A percentile compares a stretch with the other conserved stretches of the same genome.
Conservation (phyloP, 2,329 filamentous ascomycete genomes). For the Fusarium verticillioides region DNA sequence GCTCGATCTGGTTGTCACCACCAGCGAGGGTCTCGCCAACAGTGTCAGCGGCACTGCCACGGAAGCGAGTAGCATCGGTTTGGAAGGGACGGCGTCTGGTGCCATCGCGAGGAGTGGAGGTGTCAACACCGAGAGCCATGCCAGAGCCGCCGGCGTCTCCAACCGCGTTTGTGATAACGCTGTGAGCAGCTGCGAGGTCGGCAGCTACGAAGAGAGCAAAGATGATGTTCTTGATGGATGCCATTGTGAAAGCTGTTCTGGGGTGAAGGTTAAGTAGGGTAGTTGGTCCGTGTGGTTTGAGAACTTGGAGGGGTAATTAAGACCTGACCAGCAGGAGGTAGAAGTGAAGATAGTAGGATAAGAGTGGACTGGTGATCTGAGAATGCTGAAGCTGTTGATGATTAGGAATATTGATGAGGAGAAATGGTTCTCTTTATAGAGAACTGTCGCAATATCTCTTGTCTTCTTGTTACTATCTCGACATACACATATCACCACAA, state of each 20-base stretch:
- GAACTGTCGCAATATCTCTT: background rate
- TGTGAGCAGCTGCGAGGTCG: background rate
- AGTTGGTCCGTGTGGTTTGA: background rate
- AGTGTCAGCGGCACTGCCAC: background rate
- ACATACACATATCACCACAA: background rate
- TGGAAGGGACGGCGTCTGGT: slow-evolving; percentile 71
- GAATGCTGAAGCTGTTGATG: background rate
- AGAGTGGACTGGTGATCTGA: accelerated
- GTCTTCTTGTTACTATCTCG: background rate
- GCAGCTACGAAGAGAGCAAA: slow-evolving; percentile 3
- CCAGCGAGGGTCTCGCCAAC: slow-evolving; percentile 11
- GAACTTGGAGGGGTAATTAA: background rate
- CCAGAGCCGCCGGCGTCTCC: slow-evolving; percentile 69
- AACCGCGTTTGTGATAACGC: slow-evolving; percentile 48
- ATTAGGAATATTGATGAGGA: background rate
- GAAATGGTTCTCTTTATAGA: background rate
- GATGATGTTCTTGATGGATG: slow-evolving; percentile 11
- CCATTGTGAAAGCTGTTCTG: background rate
- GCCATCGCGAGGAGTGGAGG: slow-evolving; percentile 69
- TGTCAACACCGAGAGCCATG: slow-evolving; percentile 62
- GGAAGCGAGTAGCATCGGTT: slow-evolving; percentile 61
- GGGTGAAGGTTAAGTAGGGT: no score
- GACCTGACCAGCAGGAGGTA: slow-evolving; percentile 17
- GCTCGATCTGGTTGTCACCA: slow-evolving; percentile 15
- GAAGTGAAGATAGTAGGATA: background rate